These are phyloP conservation scores for Penicillium odoratum DNA, from an alignment of 495 filamentous ascomycete species.

Conservation along the genomic window DNA sequence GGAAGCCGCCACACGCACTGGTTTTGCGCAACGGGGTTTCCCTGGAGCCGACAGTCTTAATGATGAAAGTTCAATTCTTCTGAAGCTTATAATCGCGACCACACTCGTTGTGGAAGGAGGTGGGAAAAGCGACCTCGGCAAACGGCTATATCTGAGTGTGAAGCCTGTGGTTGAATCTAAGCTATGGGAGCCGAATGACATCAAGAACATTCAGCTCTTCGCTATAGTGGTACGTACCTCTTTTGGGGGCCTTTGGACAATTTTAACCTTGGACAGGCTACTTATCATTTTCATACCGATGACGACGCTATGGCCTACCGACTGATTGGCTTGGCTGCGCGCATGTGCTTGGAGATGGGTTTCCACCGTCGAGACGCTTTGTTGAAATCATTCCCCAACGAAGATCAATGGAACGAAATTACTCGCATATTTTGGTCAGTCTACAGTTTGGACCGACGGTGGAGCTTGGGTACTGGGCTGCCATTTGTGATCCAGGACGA, in stretches of 20 bases:
- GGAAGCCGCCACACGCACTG: slow-evolving; percentile 60
- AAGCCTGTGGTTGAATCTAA: slow-evolving; percentile 67
- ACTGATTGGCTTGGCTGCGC: slow-evolving; percentile 70
- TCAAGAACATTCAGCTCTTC: slow-evolving; percentile 71
- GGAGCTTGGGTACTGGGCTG: slow-evolving; percentile 79
- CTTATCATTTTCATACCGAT: slow-evolving; percentile 80
- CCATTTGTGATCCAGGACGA: slow-evolving; percentile 80
- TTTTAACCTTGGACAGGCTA: slow-evolving; percentile 52
- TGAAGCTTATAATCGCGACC: slow-evolving; percentile 80
- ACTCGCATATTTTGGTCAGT: slow-evolving; percentile 76
- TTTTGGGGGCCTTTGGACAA: not conserved
- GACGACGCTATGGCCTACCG: slow-evolving; percentile 82
- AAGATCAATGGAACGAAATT: slow-evolving; percentile 58
- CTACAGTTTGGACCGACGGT: slow-evolving; percentile 76
- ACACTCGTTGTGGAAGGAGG: slow-evolving; percentile 70
- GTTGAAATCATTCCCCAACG: slow-evolving; percentile 60
- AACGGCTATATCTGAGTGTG: slow-evolving; percentile 67
- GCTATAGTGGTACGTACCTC: slow-evolving; percentile 59
- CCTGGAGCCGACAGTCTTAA: slow-evolving; percentile 63
- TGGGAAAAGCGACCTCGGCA: slow-evolving; percentile 73
- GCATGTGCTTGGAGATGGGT: slow-evolving; percentile 78
- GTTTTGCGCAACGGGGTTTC: slow-evolving; percentile 53
- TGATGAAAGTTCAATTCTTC: slow-evolving; percentile 65
- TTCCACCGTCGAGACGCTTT: slow-evolving; percentile 75
- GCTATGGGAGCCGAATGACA: slow-evolving; percentile 64